Evolutionary conservation across 148 eudicot genomes (phyloP).

Genomic region (Bassia scoparia): DNA sequence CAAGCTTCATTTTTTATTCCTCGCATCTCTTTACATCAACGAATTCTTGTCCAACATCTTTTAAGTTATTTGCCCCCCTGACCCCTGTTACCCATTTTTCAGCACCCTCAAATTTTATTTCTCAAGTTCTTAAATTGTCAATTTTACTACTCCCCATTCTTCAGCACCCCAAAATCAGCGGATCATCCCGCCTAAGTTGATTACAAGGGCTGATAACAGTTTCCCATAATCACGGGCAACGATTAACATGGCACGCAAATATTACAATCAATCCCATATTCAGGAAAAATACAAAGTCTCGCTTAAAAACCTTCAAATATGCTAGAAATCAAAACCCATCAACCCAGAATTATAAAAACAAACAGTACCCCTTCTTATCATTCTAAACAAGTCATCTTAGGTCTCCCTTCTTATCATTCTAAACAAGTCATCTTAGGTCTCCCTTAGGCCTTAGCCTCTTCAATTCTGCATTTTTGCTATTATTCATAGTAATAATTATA

Average conservation of each 20-base stretch:
- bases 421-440: no score
- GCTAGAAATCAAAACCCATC: neutral
- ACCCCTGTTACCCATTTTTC: neutral
- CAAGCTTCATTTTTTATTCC: neutral
- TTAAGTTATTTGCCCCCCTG: no score
- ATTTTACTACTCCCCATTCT: neutral
- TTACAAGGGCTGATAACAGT: neutral
- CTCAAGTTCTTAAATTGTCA: neutral
- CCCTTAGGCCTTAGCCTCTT: no score
- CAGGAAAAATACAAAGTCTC: neutral
- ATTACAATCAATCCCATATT: no score
- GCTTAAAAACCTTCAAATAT: neutral
- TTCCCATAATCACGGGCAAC: neutral
- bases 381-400: no score
- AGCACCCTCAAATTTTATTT: neutral
- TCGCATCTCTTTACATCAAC: neutral
- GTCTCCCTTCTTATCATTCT: no score
- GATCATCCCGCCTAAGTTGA: neutral
- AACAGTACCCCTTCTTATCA: neutral
- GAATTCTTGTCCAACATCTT: neutral
- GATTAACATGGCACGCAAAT: neutral
- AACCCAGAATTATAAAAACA: neutral
- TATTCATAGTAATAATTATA: no score
- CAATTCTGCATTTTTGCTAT: no score
- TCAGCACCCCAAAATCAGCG: neutral